A percentile compares a stretch with the other conserved stretches of the same genome.
Evolutionary conservation across 495 filamentous ascomycete species (phyloP).

Genomic region (Hypoxylon crocopeplum): DNA sequence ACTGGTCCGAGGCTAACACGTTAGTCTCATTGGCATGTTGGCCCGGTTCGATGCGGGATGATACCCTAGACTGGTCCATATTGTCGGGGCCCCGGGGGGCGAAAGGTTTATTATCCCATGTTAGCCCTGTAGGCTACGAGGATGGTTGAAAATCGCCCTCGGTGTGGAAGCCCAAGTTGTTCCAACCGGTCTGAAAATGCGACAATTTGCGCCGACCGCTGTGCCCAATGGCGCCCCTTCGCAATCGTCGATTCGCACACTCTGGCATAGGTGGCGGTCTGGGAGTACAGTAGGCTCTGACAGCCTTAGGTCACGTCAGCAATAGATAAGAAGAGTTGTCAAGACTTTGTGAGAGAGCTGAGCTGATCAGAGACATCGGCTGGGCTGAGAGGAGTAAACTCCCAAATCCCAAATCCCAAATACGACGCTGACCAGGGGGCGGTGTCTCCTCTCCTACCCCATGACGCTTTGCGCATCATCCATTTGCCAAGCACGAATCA

Average conservation of each 20-base stretch:
- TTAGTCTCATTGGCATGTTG: conserved; percentile 19
- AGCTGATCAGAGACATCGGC: not conserved
- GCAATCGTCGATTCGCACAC: conserved; percentile 10
- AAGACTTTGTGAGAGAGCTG: too few species aligned
- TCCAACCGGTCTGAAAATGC: not conserved
- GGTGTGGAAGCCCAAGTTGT: not conserved
- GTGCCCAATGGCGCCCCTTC: not conserved
- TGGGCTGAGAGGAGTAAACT: too few species aligned
- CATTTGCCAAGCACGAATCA: conserved; percentile 3
- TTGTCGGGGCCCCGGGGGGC: conserved; percentile 13
- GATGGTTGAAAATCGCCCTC: conserved; percentile 17
- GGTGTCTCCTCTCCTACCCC: not conserved
- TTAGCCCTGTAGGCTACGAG: conserved; percentile 1
- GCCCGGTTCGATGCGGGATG: conserved; percentile 5
- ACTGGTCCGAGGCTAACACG: conserved; percentile 17
- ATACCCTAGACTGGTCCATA: conserved; percentile 8
- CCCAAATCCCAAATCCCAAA: not conserved
- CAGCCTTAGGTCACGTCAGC: conserved; percentile 13
- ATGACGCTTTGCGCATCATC: conserved; percentile 10
- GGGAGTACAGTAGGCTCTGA: conserved; percentile 4
- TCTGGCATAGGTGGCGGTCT: conserved; percentile 11
- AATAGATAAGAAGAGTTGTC: not conserved
- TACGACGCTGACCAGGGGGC: conserved; percentile 15
- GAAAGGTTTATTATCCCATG: conserved; percentile 6
- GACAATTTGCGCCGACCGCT: not conserved